A percentile compares a stretch with the other conserved stretches of the same genome.
Evolutionary conservation across 306 rosid species (phyloP).

Genomic region (Begonia loranthoides): DNA sequence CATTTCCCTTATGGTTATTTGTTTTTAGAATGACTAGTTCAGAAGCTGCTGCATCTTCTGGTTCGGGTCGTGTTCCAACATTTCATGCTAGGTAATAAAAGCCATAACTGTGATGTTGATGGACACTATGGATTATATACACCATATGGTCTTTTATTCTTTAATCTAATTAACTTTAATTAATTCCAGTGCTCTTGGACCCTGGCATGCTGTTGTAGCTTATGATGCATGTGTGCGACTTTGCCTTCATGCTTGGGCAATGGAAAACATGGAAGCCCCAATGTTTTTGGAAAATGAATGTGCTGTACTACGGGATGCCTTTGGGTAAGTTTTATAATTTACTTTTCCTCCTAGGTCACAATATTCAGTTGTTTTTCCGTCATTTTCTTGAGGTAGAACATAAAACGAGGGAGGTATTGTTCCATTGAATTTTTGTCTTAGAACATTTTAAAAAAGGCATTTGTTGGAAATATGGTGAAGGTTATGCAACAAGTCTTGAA

Average conservation of each 20-base stretch:
- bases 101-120: neutral
- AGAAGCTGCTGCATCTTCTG: conserved; percentile 49
- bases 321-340: conserved; percentile 29
- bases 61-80: conserved; percentile 70
- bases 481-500: too few relatives aligned
- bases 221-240: conserved; percentile 95
- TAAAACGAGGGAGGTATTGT: too few relatives aligned
- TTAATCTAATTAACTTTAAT: conserved; percentile 5
- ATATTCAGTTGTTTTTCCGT: too few relatives aligned
- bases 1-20: neutral
- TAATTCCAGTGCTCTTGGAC: conserved; percentile 78
- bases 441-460: too few relatives aligned
- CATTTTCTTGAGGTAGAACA: too few relatives aligned
- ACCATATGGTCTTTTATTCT: too few relatives aligned
- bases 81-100: conserved; percentile 83
- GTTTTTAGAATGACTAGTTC: conserved; percentile 45
- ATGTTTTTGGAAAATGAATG: conserved; percentile 94
- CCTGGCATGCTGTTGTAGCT: conserved; percentile 87
- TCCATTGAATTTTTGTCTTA: too few relatives aligned
- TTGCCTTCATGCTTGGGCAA: conserved; percentile 99
- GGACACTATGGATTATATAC: too few relatives aligned
- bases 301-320: conserved; percentile 71
- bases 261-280: conserved; percentile 98
- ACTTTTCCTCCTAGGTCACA: too few relatives aligned
- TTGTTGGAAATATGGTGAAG: too few relatives aligned